These are phyloP conservation scores for Clausena lansium DNA, from an alignment of 345 rosid genomes.

Conservation along the genomic window DNA sequence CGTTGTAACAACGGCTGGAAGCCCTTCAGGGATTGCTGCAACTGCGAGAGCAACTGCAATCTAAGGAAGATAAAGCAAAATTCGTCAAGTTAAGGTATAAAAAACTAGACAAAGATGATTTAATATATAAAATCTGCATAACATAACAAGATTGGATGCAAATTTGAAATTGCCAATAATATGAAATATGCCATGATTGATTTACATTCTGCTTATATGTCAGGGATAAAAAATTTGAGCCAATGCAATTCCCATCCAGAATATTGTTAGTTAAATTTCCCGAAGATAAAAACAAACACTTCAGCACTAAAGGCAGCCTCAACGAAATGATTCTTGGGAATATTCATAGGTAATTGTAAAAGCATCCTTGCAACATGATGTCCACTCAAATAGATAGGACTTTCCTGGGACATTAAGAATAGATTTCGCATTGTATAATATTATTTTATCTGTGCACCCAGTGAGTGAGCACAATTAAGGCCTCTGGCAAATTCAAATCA, in stretches of 20 bases:
- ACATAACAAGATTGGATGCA: not conserved
- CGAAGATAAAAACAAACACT: not conserved
- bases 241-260: not conserved
- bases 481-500: not conserved
- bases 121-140: not conserved
- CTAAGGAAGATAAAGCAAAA: slow-evolving; percentile 50
- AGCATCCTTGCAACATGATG: not conserved
- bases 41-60: slow-evolving; percentile 99
- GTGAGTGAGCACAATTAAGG: not conserved
- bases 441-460: not conserved
- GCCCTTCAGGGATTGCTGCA: slow-evolving; percentile 99
- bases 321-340: not conserved
- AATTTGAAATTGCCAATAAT: not conserved
- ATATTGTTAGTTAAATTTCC: not conserved
- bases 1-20: slow-evolving; percentile 99
- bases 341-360: not conserved
- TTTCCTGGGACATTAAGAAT: not conserved
- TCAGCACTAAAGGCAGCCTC: not conserved
- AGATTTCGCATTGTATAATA: not conserved
- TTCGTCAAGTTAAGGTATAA: not conserved
- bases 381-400: not conserved
- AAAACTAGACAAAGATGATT: not conserved
- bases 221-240: not conserved
- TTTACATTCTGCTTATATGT: not conserved
- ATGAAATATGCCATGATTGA: not conserved